Evolutionary conservation across 768 basidiomycete species (phyloP).

Genomic region (Lactarius evosmus): DNA sequence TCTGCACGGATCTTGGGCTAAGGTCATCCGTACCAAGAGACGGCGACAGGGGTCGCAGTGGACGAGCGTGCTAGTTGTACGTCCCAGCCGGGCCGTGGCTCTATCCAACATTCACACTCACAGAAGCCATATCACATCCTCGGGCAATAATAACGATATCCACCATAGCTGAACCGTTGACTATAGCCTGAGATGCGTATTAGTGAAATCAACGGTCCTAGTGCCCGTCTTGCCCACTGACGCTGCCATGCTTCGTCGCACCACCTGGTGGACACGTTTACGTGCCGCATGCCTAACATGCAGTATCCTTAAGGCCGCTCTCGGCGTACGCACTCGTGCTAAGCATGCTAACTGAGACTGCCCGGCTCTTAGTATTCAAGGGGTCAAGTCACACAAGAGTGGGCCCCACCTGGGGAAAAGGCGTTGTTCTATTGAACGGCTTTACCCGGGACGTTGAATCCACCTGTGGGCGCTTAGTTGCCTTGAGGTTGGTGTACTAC

Average conservation of each 20-base stretch:
- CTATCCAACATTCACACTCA: background rate
- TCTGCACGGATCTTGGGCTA: background rate
- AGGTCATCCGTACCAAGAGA: background rate
- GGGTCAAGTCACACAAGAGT: background rate
- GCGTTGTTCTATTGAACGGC: slow-evolving; percentile 10
- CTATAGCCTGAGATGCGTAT: background rate
- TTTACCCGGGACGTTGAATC: slow-evolving; percentile 16
- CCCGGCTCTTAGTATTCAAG: background rate
- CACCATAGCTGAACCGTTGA: background rate
- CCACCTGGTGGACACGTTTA: background rate
- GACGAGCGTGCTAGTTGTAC: background rate
- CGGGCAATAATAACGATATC: background rate
- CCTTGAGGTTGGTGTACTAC: slow-evolving; percentile 10
- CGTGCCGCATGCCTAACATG: slow-evolving; percentile 6
- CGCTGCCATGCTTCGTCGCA: background rate
- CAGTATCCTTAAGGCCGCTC: slow-evolving; percentile 16
- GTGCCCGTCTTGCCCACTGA: background rate
- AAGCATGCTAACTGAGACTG: background rate
- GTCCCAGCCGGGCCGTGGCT: background rate
- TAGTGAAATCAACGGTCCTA: background rate
- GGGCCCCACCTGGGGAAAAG: background rate
- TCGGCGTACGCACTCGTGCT: background rate
- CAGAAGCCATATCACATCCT: background rate
- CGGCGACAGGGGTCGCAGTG: background rate
- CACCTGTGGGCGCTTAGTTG: slow-evolving; percentile 18